Conservation (phyloP, 2,329 filamentous ascomycete genomes). For the Paecilomyces formosus region DNA sequence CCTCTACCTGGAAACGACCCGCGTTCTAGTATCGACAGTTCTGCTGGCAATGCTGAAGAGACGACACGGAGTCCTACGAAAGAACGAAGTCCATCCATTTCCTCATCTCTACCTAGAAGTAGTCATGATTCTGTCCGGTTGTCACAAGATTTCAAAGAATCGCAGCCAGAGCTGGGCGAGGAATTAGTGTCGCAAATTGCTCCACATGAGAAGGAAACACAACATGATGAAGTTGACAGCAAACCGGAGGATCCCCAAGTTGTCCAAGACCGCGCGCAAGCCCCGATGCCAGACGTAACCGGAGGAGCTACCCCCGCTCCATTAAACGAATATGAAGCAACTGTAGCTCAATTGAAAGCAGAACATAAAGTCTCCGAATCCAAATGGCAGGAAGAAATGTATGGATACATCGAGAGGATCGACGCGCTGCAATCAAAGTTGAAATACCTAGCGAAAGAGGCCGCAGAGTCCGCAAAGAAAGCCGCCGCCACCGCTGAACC, state of each 20-base stretch:
- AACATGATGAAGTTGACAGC: conserved; percentile 2
- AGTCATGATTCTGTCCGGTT: conserved; percentile 22
- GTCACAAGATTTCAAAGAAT: conserved; percentile 20
- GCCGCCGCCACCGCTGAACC: conserved; percentile 54
- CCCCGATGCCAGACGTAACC: conserved; percentile 9
- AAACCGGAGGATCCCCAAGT: conserved; percentile 5
- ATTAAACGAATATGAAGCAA: conserved; percentile 32
- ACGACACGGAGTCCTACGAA: conserved; percentile 6
- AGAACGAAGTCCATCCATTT: conserved; percentile 5
- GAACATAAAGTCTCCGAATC: conserved; percentile 45
- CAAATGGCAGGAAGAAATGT: conserved; percentile 72
- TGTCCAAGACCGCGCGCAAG: conserved; percentile 10
- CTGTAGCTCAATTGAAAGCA: conserved; percentile 42
- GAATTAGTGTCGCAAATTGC: conserved; percentile 2
- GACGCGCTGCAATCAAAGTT: conserved; percentile 89
- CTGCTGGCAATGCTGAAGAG: conserved; percentile 15
- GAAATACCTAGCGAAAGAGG: conserved; percentile 75
- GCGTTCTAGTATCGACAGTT: conserved; percentile 29
- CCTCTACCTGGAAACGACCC: conserved; percentile 38
- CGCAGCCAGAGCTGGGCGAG: background rate
- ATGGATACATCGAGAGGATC: conserved; percentile 78
- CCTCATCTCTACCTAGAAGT: conserved; percentile 10
- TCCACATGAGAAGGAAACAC: background rate
- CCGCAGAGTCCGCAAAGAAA: conserved; percentile 66
- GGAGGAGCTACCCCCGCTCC: conserved; percentile 8